phyloP scores from a whole-genome alignment of 2,329 filamentous ascomycete genomes.

The Colletotrichum karsti region DNA sequence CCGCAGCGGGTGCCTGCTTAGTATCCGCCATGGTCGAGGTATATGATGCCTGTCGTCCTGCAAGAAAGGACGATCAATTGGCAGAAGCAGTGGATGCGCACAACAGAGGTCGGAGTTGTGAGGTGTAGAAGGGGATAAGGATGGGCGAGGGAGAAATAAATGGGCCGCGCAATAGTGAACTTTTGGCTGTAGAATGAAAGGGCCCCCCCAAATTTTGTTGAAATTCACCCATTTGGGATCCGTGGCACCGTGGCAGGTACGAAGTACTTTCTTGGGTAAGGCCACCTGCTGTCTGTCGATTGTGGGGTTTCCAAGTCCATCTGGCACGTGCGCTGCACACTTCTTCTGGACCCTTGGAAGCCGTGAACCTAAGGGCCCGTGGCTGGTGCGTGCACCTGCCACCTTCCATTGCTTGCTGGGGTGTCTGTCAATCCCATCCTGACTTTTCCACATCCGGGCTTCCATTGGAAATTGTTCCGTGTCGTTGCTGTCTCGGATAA shows the following conservation, averaged over 20 bases:
- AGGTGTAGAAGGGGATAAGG: slow-evolving; percentile 22
- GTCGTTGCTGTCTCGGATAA: background rate
- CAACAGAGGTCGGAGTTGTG: slow-evolving; percentile 1
- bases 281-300: slow-evolving; percentile 19
- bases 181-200: slow-evolving; percentile 16
- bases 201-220: slow-evolving; percentile 31
- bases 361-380: background rate
- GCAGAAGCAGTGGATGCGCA: slow-evolving; percentile 8
- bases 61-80: slow-evolving; percentile 16
- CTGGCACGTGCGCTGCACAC: slow-evolving; percentile 22
- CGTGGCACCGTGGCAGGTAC: slow-evolving; percentile 23
- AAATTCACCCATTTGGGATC: slow-evolving; percentile 31
- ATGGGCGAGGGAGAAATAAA: slow-evolving; percentile 25
- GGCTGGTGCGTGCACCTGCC: slow-evolving; percentile 17
- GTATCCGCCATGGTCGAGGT: slow-evolving; percentile 56
- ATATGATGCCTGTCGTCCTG: background rate
- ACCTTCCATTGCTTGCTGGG: background rate
- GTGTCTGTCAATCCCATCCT: background rate
- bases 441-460: no score
- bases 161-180: slow-evolving; percentile 20
- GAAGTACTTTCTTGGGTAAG: slow-evolving; percentile 24
- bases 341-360: slow-evolving; percentile 21
- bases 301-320: slow-evolving; percentile 20
- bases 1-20: slow-evolving; percentile 55
- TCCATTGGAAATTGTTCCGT: background rate